These are phyloP conservation scores for Rhodotorula sp. DNA, from an alignment of 1,284 basidiomycete species.

Conservation along the genomic window DNA sequence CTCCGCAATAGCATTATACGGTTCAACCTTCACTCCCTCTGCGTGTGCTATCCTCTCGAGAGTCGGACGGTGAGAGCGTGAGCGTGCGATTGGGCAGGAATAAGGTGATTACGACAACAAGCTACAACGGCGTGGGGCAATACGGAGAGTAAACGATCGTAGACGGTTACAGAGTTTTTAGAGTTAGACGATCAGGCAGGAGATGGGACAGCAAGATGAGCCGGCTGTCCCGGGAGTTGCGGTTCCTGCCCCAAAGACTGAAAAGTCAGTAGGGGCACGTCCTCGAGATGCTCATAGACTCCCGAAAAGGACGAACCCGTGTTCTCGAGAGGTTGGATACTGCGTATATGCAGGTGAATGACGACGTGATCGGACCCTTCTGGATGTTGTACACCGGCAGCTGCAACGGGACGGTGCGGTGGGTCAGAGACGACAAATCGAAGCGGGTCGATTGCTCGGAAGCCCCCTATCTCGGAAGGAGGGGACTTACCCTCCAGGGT, in stretches of 20 bases:
- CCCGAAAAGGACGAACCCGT: background rate
- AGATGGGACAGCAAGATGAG: background rate
- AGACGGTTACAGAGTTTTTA: no score
- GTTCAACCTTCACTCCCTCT: background rate
- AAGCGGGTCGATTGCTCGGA: no score
- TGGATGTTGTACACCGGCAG: background rate
- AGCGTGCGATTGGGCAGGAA: no score
- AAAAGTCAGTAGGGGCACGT: background rate
- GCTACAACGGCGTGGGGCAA: background rate
- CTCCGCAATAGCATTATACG: background rate
- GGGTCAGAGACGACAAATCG: background rate
- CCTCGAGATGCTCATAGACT: no score
- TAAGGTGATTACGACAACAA: background rate
- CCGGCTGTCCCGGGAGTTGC: background rate
- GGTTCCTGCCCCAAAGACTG: no score
- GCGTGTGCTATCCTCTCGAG: no score
- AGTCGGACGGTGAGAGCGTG: no score
- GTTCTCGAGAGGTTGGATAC: background rate
- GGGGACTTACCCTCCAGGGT: slow-evolving; percentile 9
- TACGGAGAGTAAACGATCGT: background rate
- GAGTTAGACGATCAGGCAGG: slow-evolving; percentile 2
- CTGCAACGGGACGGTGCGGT: background rate
- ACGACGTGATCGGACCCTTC: background rate
- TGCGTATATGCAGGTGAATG: slow-evolving; percentile 23
- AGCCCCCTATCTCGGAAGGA: no score